A percentile compares a stretch with the other conserved stretches of the same genome.
Conservation (phyloP, 31 red algal genomes). For the Porphyra umbilicalis region DNA sequence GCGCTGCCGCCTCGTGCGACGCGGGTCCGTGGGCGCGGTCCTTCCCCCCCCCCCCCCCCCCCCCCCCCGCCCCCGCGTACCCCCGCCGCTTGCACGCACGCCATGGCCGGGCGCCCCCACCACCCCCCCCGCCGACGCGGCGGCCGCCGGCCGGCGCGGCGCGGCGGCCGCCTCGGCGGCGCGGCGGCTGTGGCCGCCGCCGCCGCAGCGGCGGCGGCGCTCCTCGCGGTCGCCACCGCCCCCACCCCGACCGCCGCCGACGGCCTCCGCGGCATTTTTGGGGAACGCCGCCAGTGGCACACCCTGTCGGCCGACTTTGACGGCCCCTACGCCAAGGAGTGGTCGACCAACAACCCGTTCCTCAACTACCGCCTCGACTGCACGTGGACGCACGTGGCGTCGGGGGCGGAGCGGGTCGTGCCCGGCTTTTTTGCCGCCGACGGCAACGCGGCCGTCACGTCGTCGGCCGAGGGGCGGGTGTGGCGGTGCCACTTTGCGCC, state of each 20-base stretch:
- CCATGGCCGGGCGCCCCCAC: no score
- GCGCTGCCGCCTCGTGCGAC: no score
- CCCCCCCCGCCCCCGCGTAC: no score
- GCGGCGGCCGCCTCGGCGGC: no score
- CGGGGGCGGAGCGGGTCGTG: neutral
- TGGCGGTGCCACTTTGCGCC: constrained; percentile 48
- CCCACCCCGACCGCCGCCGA: neutral
- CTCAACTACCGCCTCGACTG: constrained; percentile 37
- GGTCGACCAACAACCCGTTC: constrained; percentile 28
- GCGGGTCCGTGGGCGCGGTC: no score
- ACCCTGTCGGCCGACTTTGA: constrained; percentile 16
- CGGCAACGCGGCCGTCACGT: constrained; percentile 31
- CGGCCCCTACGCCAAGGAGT: constrained; percentile 20
- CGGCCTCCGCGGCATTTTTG: neutral
- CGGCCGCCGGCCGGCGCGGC: no score
- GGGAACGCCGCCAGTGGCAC: constrained; percentile 9
- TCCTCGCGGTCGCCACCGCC: neutral
- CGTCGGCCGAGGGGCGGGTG: constrained; percentile 11
- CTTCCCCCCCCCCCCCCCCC: no score
- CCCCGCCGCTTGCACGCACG: no score
- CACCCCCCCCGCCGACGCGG: no score
- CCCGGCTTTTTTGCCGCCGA: constrained; percentile 64
- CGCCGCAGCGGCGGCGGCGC: neutral
- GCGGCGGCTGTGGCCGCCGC: neutral
- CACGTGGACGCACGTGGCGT: constrained; percentile 20